A percentile compares a stretch with the other conserved stretches of the same genome.
Conservation (phyloP, 495 filamentous ascomycete genomes). For the Lepraria neglecta region DNA sequence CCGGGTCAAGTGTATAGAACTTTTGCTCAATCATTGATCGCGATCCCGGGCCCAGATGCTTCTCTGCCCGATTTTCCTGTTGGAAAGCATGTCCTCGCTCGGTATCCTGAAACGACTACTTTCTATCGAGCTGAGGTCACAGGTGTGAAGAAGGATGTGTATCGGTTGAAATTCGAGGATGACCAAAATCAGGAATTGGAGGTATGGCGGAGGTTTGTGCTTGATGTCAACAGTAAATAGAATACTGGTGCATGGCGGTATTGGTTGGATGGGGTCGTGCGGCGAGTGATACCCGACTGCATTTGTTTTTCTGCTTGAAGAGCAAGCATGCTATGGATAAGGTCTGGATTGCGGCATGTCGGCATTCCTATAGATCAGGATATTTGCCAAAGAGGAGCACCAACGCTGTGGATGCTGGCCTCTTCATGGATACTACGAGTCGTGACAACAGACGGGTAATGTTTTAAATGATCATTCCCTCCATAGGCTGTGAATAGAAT, state of each 20-base stretch:
- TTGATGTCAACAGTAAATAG: slow-evolving; percentile 58
- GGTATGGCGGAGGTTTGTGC: slow-evolving; percentile 70
- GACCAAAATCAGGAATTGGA: slow-evolving; percentile 76
- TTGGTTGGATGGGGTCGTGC: not conserved
- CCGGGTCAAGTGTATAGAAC: slow-evolving; percentile 70
- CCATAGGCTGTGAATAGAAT: no score
- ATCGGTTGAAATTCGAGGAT: slow-evolving; percentile 75
- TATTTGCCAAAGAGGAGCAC: no score
- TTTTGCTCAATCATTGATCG: slow-evolving; percentile 71
- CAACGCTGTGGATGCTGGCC: no score
- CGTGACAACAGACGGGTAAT: not conserved
- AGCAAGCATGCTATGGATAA: not conserved
- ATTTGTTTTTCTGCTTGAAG: not conserved
- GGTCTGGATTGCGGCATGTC: not conserved
- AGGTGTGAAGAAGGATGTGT: slow-evolving; percentile 58
- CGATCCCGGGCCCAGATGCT: slow-evolving; percentile 59
- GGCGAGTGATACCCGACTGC: slow-evolving; percentile 11
- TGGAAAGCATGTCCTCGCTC: slow-evolving; percentile 73
- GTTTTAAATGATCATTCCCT: no score
- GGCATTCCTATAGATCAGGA: not conserved
- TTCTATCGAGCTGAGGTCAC: slow-evolving; percentile 97
- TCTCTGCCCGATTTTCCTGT: slow-evolving; percentile 63
- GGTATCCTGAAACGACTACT: slow-evolving; percentile 88
- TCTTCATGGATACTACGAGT: no score
- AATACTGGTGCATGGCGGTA: not conserved